Evolutionary conservation across 2,329 filamentous ascomycete genomes (phyloP), one percentile per base, ranked within the genome.

Genomic region (Sphaceloma murrayae): DNA sequence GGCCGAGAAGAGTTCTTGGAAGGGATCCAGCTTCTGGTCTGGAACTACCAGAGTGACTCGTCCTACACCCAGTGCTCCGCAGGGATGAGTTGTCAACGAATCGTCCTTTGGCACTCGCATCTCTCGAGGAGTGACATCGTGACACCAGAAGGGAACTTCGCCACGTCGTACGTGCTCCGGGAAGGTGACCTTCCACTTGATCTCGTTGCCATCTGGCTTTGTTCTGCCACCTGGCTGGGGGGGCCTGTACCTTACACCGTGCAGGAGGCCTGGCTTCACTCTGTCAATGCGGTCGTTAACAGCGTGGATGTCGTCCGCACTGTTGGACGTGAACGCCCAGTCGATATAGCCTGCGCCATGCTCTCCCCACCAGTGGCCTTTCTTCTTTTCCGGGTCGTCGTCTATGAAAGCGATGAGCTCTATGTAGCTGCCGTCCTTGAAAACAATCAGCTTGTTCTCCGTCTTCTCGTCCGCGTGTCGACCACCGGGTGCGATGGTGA

Each of bases 361-460:
- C 0, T 59, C 55, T 1, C 73, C 77, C 79, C 78, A 84, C 54
- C 72, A 73, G 53, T 82, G 77, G 1, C 61, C 59, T 4, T 54
- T 54, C 3, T 70, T 65, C 5, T 59, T 52, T 3, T 63, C 61
- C n/a, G 58, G 52, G 24, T 59, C 56, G 31, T 65, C 68, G 14
- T 72, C 57, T 38, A 75, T 63, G 56, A 82, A 82, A 29, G 75
- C 71, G 48, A 82, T 78, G 40, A 82, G 63, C 55, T 84, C 79
- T 43, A 84, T 63, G 60, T 83, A 83, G 16, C 70, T 71, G 21
- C 79, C 79, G 52, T 82, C 78, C 18, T 65, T 54, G 48, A 84
- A 72, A 10, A 80, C 61, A 14, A 82, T 70, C 13, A 83, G 70
- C 32, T 70, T 72, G 61, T 82, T 83, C 48, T 69, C 72, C 1